Evolutionary conservation across 129 eudicot genomes (phyloP), one percentile per base, ranked within the genome.

Genomic region (Flaveria linearis): DNA sequence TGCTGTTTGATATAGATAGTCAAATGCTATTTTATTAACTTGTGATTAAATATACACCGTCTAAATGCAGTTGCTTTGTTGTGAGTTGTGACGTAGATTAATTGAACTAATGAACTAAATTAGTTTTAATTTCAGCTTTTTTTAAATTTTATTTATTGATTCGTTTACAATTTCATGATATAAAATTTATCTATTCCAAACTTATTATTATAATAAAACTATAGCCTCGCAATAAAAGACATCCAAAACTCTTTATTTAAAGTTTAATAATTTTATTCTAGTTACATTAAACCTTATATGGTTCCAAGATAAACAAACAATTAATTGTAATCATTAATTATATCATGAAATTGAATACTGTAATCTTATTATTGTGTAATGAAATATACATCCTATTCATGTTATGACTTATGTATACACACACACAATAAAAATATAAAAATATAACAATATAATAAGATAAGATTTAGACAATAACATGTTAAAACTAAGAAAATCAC

Each of bases 401-500:
- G 60, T 5, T 22, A 68, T n/a, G 53, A 20, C 22, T 20, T 33
- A 30, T 30, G 3, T 30, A 30, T 0, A 30, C 36, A 69, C 50
- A 67, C 4, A 45, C 9, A 67, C 9, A 3, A 49, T 12, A 49
- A 18, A n/a, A n/a, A n/a, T n/a, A n/a, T n/a, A n/a, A n/a, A n/a
- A 17, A 68, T 55, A 18, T 14, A 46, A 50, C 50, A 2, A 36
- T 67, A 67, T 17, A 75, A 61, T 67, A 76, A 15, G 26, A 73
- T 73, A 57, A 18, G 60, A 52, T 76, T 66, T 76, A 62, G 77
- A 71, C 78, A 71, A 79, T 79, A 71, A 77, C 33, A 69, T 16
- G 81, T 56, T 56, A 71, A 71, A 78, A 78, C 9, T 36, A 10
- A 70, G 47, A 52, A 79, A 79, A 72, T 79, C 82, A 79, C 8